Percentiles rank a stretch among this genome's conserved stretches.
Conservation (phyloP, 2,329 filamentous ascomycete species). For the Fusarium camptoceras region DNA sequence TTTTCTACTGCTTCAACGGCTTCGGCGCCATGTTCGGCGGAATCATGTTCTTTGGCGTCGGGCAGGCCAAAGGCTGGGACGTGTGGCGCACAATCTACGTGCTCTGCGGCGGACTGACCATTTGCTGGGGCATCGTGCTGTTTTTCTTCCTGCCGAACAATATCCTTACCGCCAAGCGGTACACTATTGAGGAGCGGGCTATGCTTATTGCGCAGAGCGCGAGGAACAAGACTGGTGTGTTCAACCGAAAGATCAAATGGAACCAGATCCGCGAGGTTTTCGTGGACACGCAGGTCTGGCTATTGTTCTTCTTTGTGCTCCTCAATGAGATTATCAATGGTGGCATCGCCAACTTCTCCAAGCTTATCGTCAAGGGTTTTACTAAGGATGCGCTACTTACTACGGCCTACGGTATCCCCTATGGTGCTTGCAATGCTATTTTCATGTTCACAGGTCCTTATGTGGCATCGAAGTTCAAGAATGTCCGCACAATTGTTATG, state of each 20-base stretch:
- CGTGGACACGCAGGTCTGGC: slow-evolving; percentile 63
- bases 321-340: slow-evolving; percentile 66
- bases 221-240: slow-evolving; percentile 59
- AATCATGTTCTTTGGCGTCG: slow-evolving; percentile 64
- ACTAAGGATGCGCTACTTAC: slow-evolving; percentile 54
- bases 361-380: slow-evolving; percentile 64
- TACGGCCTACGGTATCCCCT: slow-evolving; percentile 65
- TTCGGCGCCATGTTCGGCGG: slow-evolving; percentile 58
- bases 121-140: slow-evolving; percentile 61
- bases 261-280: slow-evolving; percentile 62
- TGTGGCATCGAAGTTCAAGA: slow-evolving; percentile 62
- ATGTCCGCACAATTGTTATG: slow-evolving; percentile 65
- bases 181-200: slow-evolving; percentile 44
- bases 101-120: slow-evolving; percentile 61
- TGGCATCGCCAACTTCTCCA: slow-evolving; percentile 67
- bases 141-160: slow-evolving; percentile 61
- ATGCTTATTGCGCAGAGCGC: slow-evolving; percentile 73
- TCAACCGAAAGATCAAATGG: slow-evolving; percentile 62
- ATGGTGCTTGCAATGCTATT: slow-evolving; percentile 65
- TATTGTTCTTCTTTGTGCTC: slow-evolving; percentile 65
- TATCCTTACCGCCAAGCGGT: slow-evolving; percentile 52
- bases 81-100: slow-evolving; percentile 67
- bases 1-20: slow-evolving; percentile 59
- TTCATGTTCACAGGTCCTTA: slow-evolving; percentile 65
- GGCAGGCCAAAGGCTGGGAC: slow-evolving; percentile 59